Conservation (phyloP, 768 basidiomycete species). For the Tricholoma terreum region DNA sequence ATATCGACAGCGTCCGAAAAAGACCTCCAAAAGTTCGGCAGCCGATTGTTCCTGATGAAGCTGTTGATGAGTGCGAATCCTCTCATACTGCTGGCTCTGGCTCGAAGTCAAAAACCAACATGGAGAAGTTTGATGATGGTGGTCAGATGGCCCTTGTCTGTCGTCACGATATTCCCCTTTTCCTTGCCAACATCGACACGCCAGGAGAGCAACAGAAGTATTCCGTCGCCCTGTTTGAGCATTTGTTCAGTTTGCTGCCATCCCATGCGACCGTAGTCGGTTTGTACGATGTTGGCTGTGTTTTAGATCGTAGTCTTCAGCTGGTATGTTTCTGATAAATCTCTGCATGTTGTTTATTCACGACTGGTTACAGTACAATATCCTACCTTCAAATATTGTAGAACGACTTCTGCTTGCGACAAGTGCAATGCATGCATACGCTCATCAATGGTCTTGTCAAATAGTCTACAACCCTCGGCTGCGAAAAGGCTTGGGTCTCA, state of each 20-base stretch:
- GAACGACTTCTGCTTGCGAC: conserved; percentile 26
- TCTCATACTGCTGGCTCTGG: conserved; percentile 28
- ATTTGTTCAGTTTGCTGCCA: conserved; percentile 28
- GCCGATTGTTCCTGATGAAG: conserved; percentile 24
- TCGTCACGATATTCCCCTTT: conserved; percentile 32
- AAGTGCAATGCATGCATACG: conserved; percentile 37
- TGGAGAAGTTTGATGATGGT: conserved; percentile 24
- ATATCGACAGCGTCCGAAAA: conserved; percentile 22
- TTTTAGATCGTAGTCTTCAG: conserved; percentile 26
- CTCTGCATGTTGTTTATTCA: neutral
- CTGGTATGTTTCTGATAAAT: conserved; percentile 19
- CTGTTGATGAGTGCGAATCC: conserved; percentile 25
- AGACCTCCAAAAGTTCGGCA: conserved; percentile 1
- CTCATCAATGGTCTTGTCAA: conserved; percentile 37
- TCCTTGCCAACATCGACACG: conserved; percentile 35
- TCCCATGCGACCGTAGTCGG: conserved; percentile 19
- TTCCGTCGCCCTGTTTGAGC: conserved; percentile 29
- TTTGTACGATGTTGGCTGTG: conserved; percentile 35
- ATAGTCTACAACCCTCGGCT: conserved; percentile 30
- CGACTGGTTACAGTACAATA: conserved; percentile 19
- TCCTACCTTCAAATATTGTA: conserved; percentile 17
- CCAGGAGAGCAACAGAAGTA: conserved; percentile 38
- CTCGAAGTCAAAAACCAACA: conserved; percentile 9
- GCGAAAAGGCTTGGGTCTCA: conserved; percentile 23
- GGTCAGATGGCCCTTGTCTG: conserved; percentile 37